Evolutionary conservation across 2,329 filamentous ascomycete genomes (phyloP).

Genomic region (Seiridium unicorne): DNA sequence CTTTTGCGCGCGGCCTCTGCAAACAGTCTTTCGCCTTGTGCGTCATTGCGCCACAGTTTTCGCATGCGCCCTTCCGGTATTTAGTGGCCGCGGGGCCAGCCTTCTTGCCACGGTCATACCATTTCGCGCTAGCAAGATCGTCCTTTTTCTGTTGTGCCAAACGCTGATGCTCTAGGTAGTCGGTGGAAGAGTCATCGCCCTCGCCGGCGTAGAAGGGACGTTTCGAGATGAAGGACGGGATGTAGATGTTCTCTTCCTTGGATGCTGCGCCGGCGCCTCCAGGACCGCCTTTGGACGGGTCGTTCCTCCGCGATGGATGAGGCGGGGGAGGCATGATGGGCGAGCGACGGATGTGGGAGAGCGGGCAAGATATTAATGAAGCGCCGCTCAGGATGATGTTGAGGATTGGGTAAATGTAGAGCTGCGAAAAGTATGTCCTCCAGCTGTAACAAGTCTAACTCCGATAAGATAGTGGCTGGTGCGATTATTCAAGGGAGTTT

Average conservation of each 20-base stretch:
- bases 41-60: constrained; percentile 96
- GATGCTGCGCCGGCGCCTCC: constrained; percentile 40
- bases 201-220: constrained; percentile 92
- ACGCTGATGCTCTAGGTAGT: constrained; percentile 97
- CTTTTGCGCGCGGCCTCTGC: constrained; percentile 81
- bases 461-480: constrained; percentile 4
- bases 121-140: constrained; percentile 68
- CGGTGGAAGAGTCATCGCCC: constrained; percentile 70
- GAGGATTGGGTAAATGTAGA: background rate
- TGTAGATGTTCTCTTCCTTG: constrained; percentile 97
- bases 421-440: background rate
- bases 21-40: constrained; percentile 95
- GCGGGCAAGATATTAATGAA: background rate
- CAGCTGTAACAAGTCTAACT: background rate
- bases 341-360: background rate
- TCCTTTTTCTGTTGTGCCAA: constrained; percentile 69
- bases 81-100: constrained; percentile 87
- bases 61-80: constrained; percentile 95
- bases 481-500: background rate
- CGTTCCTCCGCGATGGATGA: constrained; percentile 30
- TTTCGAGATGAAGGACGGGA: constrained; percentile 96
- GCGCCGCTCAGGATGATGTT: background rate
- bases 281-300: constrained; percentile 12
- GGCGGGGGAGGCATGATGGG: constrained; percentile 36
- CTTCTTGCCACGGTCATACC: constrained; percentile 90